Percentiles rank a stretch among this genome's conserved stretches.
phyloP scores from a whole-genome alignment of 495 filamentous ascomycete genomes.

The Aspergillus wentii region DNA sequence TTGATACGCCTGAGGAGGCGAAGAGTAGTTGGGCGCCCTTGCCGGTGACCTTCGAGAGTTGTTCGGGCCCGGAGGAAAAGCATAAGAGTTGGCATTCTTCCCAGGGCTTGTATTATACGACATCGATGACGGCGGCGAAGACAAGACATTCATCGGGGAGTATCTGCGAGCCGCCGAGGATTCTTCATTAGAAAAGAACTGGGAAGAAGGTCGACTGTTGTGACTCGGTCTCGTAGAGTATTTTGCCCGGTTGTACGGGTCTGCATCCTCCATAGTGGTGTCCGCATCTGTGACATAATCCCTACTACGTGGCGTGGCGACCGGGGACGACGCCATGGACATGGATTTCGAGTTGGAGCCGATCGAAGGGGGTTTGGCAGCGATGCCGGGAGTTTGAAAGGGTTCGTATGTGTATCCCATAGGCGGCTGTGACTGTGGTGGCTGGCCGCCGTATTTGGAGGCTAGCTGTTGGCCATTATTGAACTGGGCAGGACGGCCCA shows the following conservation, averaged over 20 bases:
- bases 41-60: constrained; percentile 55
- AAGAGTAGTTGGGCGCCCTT: constrained; percentile 50
- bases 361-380: constrained; percentile 41
- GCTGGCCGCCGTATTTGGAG: constrained; percentile 41
- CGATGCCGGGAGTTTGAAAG: constrained; percentile 51
- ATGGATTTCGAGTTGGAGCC: constrained; percentile 51
- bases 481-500: constrained; percentile 39
- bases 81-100: constrained; percentile 48
- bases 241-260: constrained; percentile 76
- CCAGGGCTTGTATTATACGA: constrained; percentile 55
- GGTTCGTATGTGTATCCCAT: constrained; percentile 70
- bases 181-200: constrained; percentile 66
- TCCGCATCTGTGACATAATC: constrained; percentile 70
- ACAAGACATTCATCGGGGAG: constrained; percentile 85
- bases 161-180: constrained; percentile 85
- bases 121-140: constrained; percentile 54
- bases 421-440: constrained; percentile 54
- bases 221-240: constrained; percentile 68
- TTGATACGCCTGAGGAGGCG: constrained; percentile 62
- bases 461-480: constrained; percentile 35
- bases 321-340: constrained; percentile 58
- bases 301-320: constrained; percentile 60
- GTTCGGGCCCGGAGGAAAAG: constrained; percentile 31
- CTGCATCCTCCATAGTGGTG: constrained; percentile 88
- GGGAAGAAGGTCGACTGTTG: constrained; percentile 56